phyloP scores from a whole-genome alignment of 1,139 yeast species.

The Scheffersomyces titani region DNA sequence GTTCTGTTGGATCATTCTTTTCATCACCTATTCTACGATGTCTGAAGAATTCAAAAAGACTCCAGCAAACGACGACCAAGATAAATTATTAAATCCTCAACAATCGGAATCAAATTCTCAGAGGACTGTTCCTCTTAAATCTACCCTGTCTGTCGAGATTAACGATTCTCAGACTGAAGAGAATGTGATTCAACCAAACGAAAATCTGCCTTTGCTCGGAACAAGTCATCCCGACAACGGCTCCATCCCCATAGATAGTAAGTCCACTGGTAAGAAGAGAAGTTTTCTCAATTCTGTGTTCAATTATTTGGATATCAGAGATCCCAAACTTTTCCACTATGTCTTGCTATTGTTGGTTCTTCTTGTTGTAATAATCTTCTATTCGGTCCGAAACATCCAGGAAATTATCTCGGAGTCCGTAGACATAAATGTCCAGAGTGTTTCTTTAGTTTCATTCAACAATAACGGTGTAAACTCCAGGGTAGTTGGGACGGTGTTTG shows the following conservation, averaged over 20 bases:
- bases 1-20: neutral
- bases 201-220: neutral
- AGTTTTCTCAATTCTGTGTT: neutral
- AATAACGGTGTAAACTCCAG: slow-evolving; percentile 26
- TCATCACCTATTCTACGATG: neutral
- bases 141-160: neutral
- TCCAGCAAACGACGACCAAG: neutral
- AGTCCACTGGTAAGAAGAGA: neutral
- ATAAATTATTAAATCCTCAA: neutral
- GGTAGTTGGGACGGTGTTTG: slow-evolving; percentile 22
- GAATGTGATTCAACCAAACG: neutral
- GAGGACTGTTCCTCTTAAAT: neutral
- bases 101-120: neutral
- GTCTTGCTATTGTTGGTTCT: slow-evolving; percentile 15
- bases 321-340: slow-evolving; percentile 14
- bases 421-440: slow-evolving; percentile 17
- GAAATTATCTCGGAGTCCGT: slow-evolving; percentile 17
- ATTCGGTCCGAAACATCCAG: slow-evolving; percentile 17
- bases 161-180: neutral
- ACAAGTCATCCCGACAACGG: neutral
- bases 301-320: slow-evolving; percentile 7
- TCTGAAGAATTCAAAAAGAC: neutral
- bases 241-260: neutral
- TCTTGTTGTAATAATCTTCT: slow-evolving; percentile 15
- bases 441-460: slow-evolving; percentile 21